These are phyloP conservation scores for Penicillium diatomitis DNA, from an alignment of 495 filamentous ascomycete species.

Conservation along the genomic window DNA sequence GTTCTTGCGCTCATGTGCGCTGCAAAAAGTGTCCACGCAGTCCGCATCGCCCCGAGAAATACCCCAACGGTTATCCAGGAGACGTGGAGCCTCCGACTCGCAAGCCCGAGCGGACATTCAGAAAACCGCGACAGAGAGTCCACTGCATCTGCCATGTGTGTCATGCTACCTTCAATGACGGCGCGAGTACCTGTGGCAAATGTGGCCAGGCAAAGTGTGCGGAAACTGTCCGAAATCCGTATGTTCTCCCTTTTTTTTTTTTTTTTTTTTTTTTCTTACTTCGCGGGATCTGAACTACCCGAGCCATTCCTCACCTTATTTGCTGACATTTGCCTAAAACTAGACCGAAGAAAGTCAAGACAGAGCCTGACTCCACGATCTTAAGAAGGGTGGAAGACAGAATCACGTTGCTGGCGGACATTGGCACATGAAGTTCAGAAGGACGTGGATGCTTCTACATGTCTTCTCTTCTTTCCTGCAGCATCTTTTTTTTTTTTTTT, in stretches of 20 bases:
- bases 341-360: too few species aligned
- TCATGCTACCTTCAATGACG: slow-evolving; percentile 41
- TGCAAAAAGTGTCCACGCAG: slow-evolving; percentile 77
- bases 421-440: too few species aligned
- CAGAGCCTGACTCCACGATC: too few species aligned
- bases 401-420: too few species aligned
- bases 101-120: slow-evolving; percentile 30
- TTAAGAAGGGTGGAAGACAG: too few species aligned
- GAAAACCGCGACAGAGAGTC: slow-evolving; percentile 35
- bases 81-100: slow-evolving; percentile 41
- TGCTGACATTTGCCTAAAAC: too few species aligned
- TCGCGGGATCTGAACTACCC: too few species aligned
- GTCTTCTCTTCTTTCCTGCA: too few species aligned
- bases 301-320: too few species aligned
- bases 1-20: slow-evolving; percentile 61
- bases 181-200: slow-evolving; percentile 42
- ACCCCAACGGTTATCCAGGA: slow-evolving; percentile 69
- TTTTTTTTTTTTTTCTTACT: too few species aligned
- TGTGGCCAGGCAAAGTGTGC: slow-evolving; percentile 51
- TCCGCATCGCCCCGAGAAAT: slow-evolving; percentile 63
- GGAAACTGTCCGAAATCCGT: slow-evolving; percentile 43
- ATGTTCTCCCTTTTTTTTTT: slow-evolving; percentile 13
- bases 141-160: slow-evolving; percentile 61
- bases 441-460: too few species aligned
- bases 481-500: too few species aligned